Percentiles rank a stretch among this genome's conserved stretches.
Conservation (phyloP, 495 filamentous ascomycete genomes). For the Penicillium fimorum region DNA sequence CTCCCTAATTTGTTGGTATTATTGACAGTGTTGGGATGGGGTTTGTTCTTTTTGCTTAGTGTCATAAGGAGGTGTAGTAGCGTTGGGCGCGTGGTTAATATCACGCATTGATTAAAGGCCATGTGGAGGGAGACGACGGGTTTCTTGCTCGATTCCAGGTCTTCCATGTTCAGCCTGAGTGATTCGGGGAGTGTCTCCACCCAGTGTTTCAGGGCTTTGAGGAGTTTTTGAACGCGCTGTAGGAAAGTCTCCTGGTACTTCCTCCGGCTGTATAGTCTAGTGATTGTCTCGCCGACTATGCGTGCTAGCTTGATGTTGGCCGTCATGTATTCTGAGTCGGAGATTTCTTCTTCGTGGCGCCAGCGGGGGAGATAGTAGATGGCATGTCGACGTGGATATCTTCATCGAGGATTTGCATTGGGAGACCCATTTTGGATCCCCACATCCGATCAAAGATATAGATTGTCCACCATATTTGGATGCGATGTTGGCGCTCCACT, state of each 20-base stretch:
- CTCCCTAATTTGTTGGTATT: neutral
- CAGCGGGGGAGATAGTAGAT: conserved; percentile 30
- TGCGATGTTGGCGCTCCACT: conserved; percentile 44
- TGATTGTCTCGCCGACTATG: conserved; percentile 45
- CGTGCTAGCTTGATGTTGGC: conserved; percentile 44
- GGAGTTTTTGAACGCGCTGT: conserved; percentile 42
- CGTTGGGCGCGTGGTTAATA: conserved; percentile 43
- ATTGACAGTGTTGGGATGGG: neutral
- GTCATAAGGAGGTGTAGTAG: conserved; percentile 44
- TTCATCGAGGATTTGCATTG: conserved; percentile 47
- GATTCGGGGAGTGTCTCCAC: conserved; percentile 44
- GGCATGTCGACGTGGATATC: conserved; percentile 50
- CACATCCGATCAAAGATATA: conserved; percentile 51
- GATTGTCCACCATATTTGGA: conserved; percentile 49
- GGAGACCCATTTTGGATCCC: conserved; percentile 47
- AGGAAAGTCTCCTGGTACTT: conserved; percentile 46
- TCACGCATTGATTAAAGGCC: conserved; percentile 46
- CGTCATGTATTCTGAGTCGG: conserved; percentile 40
- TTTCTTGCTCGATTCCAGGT: conserved; percentile 40
- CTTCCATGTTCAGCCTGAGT: conserved; percentile 39
- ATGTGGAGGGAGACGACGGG: conserved; percentile 41
- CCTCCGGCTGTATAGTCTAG: conserved; percentile 42
- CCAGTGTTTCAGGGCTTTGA: conserved; percentile 47
- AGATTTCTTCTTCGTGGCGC: conserved; percentile 44
- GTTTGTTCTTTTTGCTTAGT: conserved; percentile 24